phyloP scores from a whole-genome alignment of 441 rosid genomes.

The Codiaeum variegatum region DNA sequence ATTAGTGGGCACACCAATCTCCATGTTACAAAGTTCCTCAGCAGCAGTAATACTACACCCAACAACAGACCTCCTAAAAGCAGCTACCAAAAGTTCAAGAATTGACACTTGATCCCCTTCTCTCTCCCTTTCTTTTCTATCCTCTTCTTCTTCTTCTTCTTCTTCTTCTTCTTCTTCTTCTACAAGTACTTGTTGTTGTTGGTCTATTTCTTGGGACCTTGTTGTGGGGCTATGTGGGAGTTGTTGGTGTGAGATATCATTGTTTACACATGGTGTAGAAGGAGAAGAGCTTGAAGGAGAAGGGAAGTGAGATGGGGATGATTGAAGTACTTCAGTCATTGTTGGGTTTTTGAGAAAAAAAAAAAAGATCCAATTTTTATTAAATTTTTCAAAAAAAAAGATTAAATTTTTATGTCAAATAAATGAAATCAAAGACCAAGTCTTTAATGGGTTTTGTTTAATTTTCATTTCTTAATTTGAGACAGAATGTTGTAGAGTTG shows the following conservation, averaged over 20 bases:
- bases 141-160: slow-evolving; percentile 29
- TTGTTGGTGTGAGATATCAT: slow-evolving; percentile 40
- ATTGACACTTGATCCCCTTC: slow-evolving; percentile 59
- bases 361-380: neutral
- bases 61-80: slow-evolving; percentile 68
- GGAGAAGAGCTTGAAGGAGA: slow-evolving; percentile 76
- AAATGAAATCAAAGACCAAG: slow-evolving; percentile 41
- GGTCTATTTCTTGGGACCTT: slow-evolving; percentile 29
- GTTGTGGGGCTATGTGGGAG: slow-evolving; percentile 34
- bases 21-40: slow-evolving; percentile 62
- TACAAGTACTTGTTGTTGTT: slow-evolving; percentile 27
- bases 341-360: neutral
- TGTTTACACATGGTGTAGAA: slow-evolving; percentile 50
- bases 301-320: slow-evolving; percentile 77
- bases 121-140: slow-evolving; percentile 44
- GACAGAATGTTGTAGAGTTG: slow-evolving; percentile 66
- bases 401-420: slow-evolving; percentile 20
- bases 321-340: slow-evolving; percentile 84
- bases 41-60: slow-evolving; percentile 47
- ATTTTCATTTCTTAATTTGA: slow-evolving; percentile 10
- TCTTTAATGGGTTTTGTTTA: slow-evolving; percentile 23
- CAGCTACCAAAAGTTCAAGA: slow-evolving; percentile 55
- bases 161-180: slow-evolving; percentile 29
- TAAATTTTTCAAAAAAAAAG: too few relatives aligned
- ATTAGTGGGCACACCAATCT: slow-evolving; percentile 72